These are phyloP conservation scores for Kluyveromyces marxianus DNA, from an alignment of 1,139 yeast genomes.

Conservation along the genomic window DNA sequence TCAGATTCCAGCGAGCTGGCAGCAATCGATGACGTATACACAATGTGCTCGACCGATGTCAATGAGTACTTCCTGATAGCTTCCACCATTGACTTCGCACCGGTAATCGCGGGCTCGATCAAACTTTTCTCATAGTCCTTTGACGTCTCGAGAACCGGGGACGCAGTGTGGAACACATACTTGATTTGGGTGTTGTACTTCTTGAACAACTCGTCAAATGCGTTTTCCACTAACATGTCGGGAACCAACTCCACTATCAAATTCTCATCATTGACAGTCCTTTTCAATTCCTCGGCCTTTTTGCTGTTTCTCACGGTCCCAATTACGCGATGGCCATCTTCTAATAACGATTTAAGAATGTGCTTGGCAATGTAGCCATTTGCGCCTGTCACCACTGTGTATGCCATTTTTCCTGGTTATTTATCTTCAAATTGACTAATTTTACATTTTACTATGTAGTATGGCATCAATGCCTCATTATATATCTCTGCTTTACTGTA, in stretches of 20 bases:
- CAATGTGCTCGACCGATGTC: conserved; percentile 32
- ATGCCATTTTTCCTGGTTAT: conserved; percentile 14
- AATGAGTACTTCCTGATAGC: conserved; percentile 40
- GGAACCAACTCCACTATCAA: conserved; percentile 42
- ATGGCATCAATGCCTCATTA: no score
- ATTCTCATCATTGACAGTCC: conserved; percentile 20
- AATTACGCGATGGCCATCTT: conserved; percentile 26
- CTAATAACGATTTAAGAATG: conserved; percentile 27
- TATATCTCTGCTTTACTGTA: no score
- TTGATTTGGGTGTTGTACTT: conserved; percentile 39
- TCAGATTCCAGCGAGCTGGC: conserved; percentile 32
- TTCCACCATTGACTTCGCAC: conserved; percentile 39
- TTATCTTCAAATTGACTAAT: no score
- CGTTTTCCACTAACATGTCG: conserved; percentile 41
- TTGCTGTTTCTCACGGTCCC: conserved; percentile 34
- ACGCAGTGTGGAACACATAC: conserved; percentile 50
- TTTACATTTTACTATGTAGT: no score
- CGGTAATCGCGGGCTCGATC: conserved; percentile 46
- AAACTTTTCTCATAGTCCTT: conserved; percentile 33
- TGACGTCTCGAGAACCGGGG: conserved; percentile 33
- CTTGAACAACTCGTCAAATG: conserved; percentile 45
- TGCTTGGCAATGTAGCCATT: conserved; percentile 45
- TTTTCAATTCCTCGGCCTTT: conserved; percentile 23
- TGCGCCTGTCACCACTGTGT: conserved; percentile 43
- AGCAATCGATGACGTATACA: conserved; percentile 49